Evolutionary conservation across 768 basidiomycete genomes (phyloP).

Genomic region (Hemileccinum impolitum): DNA sequence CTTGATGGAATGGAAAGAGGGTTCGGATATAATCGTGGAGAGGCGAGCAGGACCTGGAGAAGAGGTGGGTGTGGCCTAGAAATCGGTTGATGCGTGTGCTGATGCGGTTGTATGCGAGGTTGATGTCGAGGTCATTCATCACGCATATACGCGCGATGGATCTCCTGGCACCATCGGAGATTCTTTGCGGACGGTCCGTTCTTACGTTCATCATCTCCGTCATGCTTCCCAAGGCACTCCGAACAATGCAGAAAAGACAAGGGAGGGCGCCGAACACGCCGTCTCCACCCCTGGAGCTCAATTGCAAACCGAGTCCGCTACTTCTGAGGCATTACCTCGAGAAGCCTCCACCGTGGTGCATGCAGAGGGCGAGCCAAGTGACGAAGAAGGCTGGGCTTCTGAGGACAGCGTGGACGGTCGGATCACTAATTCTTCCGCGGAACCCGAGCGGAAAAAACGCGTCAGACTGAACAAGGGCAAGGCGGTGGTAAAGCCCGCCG

Average conservation of each 20-base stretch:
- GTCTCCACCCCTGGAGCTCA: constrained; percentile 15
- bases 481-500: constrained; percentile 1
- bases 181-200: constrained; percentile 3
- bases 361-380: constrained; percentile 30
- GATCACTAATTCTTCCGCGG: constrained; percentile 5
- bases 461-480: constrained; percentile 24
- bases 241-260: constrained; percentile 25
- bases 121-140: constrained; percentile 60
- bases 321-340: background rate
- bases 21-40: constrained; percentile 64
- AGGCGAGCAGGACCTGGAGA: constrained; percentile 53
- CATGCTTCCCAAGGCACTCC: constrained; percentile 17
- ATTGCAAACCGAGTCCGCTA: constrained; percentile 4
- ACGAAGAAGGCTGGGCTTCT: constrained; percentile 64
- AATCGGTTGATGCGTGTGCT: constrained; percentile 8
- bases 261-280: constrained; percentile 15
- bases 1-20: constrained; percentile 65
- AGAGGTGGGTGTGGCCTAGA: constrained; percentile 48
- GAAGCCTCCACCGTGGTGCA: constrained; percentile 1
- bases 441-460: constrained; percentile 22
- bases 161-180: background rate
- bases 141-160: constrained; percentile 27
- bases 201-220: constrained; percentile 13
- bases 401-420: constrained; percentile 41
- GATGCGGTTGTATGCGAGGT: constrained; percentile 39